Evolutionary conservation across 352 stramenopile species (phyloP), one percentile per base, ranked within the genome.

Genomic region (Thalassiosira gravida): DNA sequence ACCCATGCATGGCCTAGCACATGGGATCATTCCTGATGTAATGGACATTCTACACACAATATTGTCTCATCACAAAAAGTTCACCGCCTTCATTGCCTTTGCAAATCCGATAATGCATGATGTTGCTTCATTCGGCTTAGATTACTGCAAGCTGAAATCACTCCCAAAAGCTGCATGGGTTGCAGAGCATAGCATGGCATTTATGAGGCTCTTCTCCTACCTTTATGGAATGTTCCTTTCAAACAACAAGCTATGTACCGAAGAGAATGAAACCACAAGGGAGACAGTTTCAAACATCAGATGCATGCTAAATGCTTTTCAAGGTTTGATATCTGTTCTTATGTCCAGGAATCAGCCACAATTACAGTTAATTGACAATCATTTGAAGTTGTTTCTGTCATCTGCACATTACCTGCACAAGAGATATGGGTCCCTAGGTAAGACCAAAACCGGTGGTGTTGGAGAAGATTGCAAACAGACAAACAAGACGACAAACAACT

Each of bases 141-240:
- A 63, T 9, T 76, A 20, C 1, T 76, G 56, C 47, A 76, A 76
- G 35, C 8, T 63, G 13, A 67, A 67, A 49, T 44, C 11, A 9
- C 67, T 76, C 1, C 67, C 67, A 1, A 76, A 76, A 32, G 57
- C 56, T 24, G 25, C 44, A 35, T 76, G 67, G 67, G 9, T 76
- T 44, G 67, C 37, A 24, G 67, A 76, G 27, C 20, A 76, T 42
- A 57, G 8, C 18, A 53, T 76, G 42, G 44, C 22, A 1, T 76
- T 64, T 47, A 29, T 47, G 2, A 49, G 55, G 18, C 25, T 76
- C 0, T 46, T 62, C 25, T 29, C 47, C 3, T 76, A 42, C 22
- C 18, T 76, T 2, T 69, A 69, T 61, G 57, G 67, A 7, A n/a
- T 39, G 16, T 69, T 56, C 44, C 37, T 76, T 6, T 2, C 35